A percentile compares a stretch with the other conserved stretches of the same genome.
phyloP scores from a whole-genome alignment of 305 asterid genomes.

The Fraxinus angustifolia region DNA sequence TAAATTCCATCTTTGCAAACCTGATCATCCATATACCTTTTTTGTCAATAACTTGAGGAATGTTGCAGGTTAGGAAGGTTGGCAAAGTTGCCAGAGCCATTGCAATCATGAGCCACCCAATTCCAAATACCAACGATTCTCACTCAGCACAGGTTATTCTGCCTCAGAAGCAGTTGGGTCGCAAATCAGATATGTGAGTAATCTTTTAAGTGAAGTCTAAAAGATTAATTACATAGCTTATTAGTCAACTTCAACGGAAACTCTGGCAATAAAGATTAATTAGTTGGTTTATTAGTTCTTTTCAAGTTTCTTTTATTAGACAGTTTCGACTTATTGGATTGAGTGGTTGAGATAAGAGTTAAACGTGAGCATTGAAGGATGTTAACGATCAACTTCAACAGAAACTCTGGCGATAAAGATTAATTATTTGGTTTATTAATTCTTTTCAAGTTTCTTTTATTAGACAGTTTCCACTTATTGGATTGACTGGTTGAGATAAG shows the following conservation, averaged over 20 bases:
- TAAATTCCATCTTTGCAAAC: neutral
- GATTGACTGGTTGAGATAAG: too few relatives aligned
- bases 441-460: too few relatives aligned
- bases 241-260: neutral
- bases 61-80: constrained; percentile 72
- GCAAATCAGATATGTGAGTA: constrained; percentile 89
- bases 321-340: neutral
- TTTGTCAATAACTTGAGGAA: constrained; percentile 5
- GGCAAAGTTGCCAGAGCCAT: constrained; percentile 96
- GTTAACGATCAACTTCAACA: neutral
- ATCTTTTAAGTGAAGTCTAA: constrained; percentile 16
- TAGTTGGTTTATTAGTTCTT: neutral
- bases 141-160: constrained; percentile 92
- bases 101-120: constrained; percentile 97
- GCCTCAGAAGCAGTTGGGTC: constrained; percentile 96
- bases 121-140: constrained; percentile 85
- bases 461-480: too few relatives aligned
- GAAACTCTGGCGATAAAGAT: too few relatives aligned
- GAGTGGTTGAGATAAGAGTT: neutral
- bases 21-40: constrained; percentile 11
- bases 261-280: neutral
- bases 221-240: neutral
- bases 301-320: neutral
- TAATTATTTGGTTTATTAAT: too few relatives aligned
- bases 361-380: neutral